These are phyloP conservation scores for Alternaria longipes DNA, from an alignment of 2,329 filamentous ascomycete species.

Conservation along the genomic window DNA sequence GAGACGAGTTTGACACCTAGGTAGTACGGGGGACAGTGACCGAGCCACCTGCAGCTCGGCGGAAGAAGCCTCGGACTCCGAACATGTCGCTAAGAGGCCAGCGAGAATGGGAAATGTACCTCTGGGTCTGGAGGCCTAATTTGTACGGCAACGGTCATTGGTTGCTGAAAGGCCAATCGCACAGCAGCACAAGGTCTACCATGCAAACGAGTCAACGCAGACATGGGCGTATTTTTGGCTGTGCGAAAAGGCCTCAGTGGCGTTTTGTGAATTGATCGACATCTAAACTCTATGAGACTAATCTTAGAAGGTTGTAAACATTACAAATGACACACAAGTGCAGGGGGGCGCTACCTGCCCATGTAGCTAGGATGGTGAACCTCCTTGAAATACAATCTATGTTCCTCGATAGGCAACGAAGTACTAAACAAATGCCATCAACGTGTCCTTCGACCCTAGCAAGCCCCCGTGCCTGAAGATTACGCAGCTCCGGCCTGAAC, in stretches of 20 bases:
- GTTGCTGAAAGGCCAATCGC: not conserved
- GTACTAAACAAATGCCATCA: not conserved
- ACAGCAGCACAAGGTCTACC: not conserved
- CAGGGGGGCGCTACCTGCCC: too few relatives aligned
- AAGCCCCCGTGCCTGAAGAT: not conserved
- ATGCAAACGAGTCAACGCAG: not conserved
- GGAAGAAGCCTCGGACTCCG: not conserved
- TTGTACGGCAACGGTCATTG: not conserved
- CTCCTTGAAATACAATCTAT: not conserved
- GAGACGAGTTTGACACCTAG: not conserved
- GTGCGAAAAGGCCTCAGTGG: not conserved
- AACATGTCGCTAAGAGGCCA: not conserved
- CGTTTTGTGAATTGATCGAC: not conserved
- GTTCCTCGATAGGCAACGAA: not conserved
- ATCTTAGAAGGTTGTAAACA: not conserved
- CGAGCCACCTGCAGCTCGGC: not conserved
- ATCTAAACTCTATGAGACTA: not conserved
- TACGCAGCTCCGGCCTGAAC: slow-evolving; percentile 4
- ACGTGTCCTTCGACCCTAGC: not conserved
- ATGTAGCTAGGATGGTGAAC: not conserved
- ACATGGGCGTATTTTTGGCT: not conserved
- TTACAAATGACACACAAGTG: not conserved
- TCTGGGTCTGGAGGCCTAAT: not conserved
- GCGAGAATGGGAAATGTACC: too few relatives aligned
- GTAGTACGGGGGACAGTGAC: not conserved